A percentile compares a stretch with the other conserved stretches of the same genome.
phyloP scores from a whole-genome alignment of 2,329 filamentous ascomycete species.

The Raffaelea ambrosiae region DNA sequence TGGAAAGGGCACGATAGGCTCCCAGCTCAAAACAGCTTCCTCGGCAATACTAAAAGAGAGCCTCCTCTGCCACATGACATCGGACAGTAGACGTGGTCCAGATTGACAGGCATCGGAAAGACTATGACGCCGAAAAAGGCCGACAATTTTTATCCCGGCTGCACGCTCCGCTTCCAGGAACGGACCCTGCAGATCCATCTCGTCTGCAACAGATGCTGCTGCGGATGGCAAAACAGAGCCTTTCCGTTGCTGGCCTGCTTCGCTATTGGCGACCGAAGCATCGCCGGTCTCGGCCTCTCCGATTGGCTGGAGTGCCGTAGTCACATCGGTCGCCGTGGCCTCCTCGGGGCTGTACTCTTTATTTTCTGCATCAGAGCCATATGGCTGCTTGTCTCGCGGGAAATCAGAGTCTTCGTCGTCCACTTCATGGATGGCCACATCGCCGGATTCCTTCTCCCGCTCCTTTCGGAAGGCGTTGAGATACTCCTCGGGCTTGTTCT shows the following conservation, averaged over 20 bases:
- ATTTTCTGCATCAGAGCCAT: neutral
- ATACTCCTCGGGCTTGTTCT: conserved; percentile 55
- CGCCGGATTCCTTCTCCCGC: conserved; percentile 8
- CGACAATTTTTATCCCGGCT: conserved; percentile 24
- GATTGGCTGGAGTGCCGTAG: conserved; percentile 8
- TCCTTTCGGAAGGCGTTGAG: conserved; percentile 30
- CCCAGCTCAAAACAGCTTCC: conserved; percentile 64
- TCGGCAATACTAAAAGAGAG: conserved; percentile 70
- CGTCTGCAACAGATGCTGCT: conserved; percentile 50
- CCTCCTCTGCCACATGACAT: conserved; percentile 50
- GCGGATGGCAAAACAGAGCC: conserved; percentile 40
- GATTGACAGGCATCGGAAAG: conserved; percentile 26
- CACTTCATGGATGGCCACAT: neutral
- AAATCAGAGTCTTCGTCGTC: conserved; percentile 6
- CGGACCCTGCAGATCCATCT: conserved; percentile 48
- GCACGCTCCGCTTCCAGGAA: conserved; percentile 39
- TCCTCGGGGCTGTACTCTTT: neutral
- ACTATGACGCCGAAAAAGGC: conserved; percentile 56
- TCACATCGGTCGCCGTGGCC: neutral
- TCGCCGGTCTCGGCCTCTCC: conserved; percentile 1
- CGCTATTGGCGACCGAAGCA: conserved; percentile 2
- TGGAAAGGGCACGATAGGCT: conserved; percentile 37
- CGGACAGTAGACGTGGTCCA: neutral
- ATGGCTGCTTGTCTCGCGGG: neutral
- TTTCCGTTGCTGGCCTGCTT: conserved; percentile 32